phyloP scores from a whole-genome alignment of 192 early-diverging fungal species.

The Coemansia sp. region DNA sequence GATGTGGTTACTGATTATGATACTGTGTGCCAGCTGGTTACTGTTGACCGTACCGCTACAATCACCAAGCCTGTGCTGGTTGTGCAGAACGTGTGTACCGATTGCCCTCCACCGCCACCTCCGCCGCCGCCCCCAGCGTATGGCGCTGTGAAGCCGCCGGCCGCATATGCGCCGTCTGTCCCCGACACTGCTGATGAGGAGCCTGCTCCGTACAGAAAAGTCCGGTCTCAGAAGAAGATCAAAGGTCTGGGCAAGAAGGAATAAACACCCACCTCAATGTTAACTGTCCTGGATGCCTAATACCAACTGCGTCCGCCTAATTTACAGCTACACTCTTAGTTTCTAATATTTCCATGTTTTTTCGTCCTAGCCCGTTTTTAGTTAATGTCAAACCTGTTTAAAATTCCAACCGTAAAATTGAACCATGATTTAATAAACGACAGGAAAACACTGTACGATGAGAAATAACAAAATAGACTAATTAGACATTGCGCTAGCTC shows the following conservation, averaged over 20 bases:
- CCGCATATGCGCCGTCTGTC: background rate
- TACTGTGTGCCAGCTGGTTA: slow-evolving; percentile 50
- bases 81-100: slow-evolving; percentile 51
- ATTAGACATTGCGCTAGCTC: background rate
- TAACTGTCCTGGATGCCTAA: background rate
- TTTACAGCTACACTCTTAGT: background rate
- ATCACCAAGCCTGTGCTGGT: slow-evolving; percentile 51
- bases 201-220: background rate
- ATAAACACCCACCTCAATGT: background rate
- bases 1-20: slow-evolving; percentile 44
- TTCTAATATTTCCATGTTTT: background rate
- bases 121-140: slow-evolving; percentile 14
- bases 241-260: slow-evolving; percentile 23
- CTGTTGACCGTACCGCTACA: slow-evolving; percentile 39
- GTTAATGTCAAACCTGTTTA: slow-evolving; percentile 6
- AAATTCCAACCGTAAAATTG: background rate
- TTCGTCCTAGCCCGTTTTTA: slow-evolving; percentile 3
- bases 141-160: background rate
- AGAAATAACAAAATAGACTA: too few species aligned
- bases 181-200: slow-evolving; percentile 15
- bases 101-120: slow-evolving; percentile 18
- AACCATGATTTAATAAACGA: background rate
- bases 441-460: background rate
- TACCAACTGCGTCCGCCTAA: background rate
- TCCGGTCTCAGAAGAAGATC: slow-evolving; percentile 12